Evolutionary conservation across 1,139 yeast genomes (phyloP).

Genomic region (Candida gigantensis): DNA sequence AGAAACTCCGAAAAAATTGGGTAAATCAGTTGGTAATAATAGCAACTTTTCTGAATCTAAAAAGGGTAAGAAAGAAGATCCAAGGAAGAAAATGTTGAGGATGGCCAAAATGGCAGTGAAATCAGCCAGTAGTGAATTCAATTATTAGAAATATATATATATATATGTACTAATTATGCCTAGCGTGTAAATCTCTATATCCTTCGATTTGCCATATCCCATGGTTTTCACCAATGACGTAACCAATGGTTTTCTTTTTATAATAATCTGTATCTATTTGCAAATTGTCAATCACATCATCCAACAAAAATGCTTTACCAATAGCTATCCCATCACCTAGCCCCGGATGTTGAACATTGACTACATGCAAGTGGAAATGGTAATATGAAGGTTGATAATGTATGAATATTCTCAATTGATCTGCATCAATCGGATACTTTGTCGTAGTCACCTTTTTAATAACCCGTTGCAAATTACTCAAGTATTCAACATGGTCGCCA

Average conservation of each 20-base stretch:
- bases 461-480: conserved; percentile 45
- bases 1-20: conserved; percentile 85
- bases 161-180: neutral
- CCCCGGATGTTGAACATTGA: conserved; percentile 71
- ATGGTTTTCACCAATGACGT: conserved; percentile 72
- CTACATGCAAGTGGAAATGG: conserved; percentile 93
- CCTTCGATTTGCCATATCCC: conserved; percentile 62
- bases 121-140: conserved; percentile 70
- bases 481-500: conserved; percentile 56
- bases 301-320: conserved; percentile 82
- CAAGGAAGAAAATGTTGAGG: conserved; percentile 71
- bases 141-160: conserved; percentile 37
- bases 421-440: conserved; percentile 34
- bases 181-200: conserved; percentile 17
- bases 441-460: conserved; percentile 51
- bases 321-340: conserved; percentile 68
- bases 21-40: conserved; percentile 36
- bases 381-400: conserved; percentile 97
- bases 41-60: conserved; percentile 19
- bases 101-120: conserved; percentile 74
- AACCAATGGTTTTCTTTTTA: conserved; percentile 45
- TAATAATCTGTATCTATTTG: conserved; percentile 50
- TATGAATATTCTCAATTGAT: conserved; percentile 69
- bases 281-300: conserved; percentile 77
- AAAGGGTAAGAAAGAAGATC: conserved; percentile 55